A percentile compares a stretch with the other conserved stretches of the same genome.
Conservation (phyloP, 2,329 filamentous ascomycete species). For the Sclerotinia spermophila region DNA sequence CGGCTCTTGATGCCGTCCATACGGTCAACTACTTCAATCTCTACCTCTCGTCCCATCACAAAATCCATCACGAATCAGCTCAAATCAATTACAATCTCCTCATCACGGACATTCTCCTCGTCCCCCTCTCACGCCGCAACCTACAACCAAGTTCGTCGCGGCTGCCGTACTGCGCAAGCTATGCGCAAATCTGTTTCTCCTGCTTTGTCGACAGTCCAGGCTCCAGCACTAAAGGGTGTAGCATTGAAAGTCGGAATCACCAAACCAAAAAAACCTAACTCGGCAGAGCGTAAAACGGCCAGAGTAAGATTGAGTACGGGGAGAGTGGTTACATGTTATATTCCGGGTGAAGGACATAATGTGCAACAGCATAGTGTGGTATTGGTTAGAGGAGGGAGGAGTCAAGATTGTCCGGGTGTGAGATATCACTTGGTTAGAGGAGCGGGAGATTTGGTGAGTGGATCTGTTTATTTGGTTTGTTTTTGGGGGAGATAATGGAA, state of each 20-base stretch:
- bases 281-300: constrained; percentile 91
- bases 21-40: background rate
- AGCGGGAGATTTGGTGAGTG: constrained; percentile 85
- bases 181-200: constrained; percentile 86
- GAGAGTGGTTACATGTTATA: constrained; percentile 85
- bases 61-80: constrained; percentile 24
- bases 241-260: constrained; percentile 91
- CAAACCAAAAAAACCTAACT: constrained; percentile 98
- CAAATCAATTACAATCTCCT: constrained; percentile 33
- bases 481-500: background rate
- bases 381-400: constrained; percentile 85
- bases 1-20: constrained; percentile 1
- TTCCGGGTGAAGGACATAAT: constrained; percentile 96
- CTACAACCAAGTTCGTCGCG: constrained; percentile 37
- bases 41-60: background rate
- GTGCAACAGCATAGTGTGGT: constrained; percentile 99
- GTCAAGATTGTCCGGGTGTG: constrained; percentile 98
- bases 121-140: background rate
- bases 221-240: constrained; percentile 89
- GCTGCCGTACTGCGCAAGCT: constrained; percentile 73
- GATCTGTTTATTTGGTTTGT: background rate
- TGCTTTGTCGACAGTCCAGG: constrained; percentile 63
- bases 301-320: constrained; percentile 86
- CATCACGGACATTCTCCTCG: constrained; percentile 30
- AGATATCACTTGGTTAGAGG: constrained; percentile 91